Evolutionary conservation across 2,329 filamentous ascomycete species (phyloP).

Genomic region (Chrysoporthe cubensis): DNA sequence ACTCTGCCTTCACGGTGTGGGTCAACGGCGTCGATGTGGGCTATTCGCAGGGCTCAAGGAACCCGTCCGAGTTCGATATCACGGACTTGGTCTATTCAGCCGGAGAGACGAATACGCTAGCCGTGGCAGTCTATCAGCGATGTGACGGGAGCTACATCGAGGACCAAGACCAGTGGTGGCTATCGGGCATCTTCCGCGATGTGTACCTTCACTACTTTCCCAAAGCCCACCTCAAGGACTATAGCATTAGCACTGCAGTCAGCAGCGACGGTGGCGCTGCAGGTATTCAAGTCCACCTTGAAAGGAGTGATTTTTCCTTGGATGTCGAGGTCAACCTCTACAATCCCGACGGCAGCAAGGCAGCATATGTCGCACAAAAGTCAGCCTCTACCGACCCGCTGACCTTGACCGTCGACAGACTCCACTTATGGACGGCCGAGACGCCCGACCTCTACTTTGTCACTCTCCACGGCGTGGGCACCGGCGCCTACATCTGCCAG

Average conservation of each 20-base stretch:
- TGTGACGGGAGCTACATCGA: slow-evolving; percentile 75
- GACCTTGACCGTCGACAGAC: slow-evolving; percentile 47
- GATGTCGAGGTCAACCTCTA: slow-evolving; percentile 27
- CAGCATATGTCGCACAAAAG: slow-evolving; percentile 5
- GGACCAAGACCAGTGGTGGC: slow-evolving; percentile 67
- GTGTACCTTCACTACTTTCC: slow-evolving; percentile 64
- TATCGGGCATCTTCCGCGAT: slow-evolving; percentile 64
- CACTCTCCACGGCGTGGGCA: slow-evolving; percentile 26
- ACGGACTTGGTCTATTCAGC: slow-evolving; percentile 50
- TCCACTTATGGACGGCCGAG: slow-evolving; percentile 63
- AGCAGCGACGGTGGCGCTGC: slow-evolving; percentile 58
- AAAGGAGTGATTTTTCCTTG: slow-evolving; percentile 38
- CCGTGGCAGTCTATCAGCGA: slow-evolving; percentile 72
- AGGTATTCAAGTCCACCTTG: slow-evolving; percentile 44
- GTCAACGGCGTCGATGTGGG: slow-evolving; percentile 70
- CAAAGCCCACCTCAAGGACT: slow-evolving; percentile 55
- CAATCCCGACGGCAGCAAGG: slow-evolving; percentile 34
- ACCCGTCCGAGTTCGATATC: slow-evolving; percentile 75
- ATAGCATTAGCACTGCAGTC: slow-evolving; percentile 57
- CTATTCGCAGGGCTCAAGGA: slow-evolving; percentile 73
- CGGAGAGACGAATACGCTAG: slow-evolving; percentile 56
- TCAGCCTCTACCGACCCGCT: slow-evolving; percentile 29
- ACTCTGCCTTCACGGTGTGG: slow-evolving; percentile 73
- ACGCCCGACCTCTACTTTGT: slow-evolving; percentile 56
- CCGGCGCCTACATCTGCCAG: slow-evolving; percentile 44